Percentiles rank a stretch among this genome's conserved stretches.
Conservation (phyloP, 768 basidiomycete genomes). For the Leccinum pellstonianum region DNA sequence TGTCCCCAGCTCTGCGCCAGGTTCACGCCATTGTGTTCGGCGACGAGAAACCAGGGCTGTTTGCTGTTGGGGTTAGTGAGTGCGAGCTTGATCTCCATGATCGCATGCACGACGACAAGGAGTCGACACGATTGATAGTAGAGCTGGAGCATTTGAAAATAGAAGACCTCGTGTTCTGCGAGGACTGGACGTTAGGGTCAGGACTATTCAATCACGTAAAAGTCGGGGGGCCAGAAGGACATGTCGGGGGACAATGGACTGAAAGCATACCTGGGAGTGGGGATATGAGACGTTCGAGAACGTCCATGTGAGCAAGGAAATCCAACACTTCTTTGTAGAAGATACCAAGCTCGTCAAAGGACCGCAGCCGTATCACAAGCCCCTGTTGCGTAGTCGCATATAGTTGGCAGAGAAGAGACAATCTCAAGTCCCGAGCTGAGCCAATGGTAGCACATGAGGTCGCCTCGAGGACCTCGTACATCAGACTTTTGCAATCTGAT, state of each 20-base stretch:
- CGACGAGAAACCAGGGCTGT: constrained; percentile 33
- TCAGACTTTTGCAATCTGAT: constrained; percentile 33
- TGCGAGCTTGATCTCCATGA: constrained; percentile 25
- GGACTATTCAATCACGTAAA: constrained; percentile 10
- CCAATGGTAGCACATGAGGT: constrained; percentile 22
- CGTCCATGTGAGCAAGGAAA: constrained; percentile 35
- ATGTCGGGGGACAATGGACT: neutral
- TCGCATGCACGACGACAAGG: constrained; percentile 38
- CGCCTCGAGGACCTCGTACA: constrained; percentile 32
- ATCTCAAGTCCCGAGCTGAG: constrained; percentile 35
- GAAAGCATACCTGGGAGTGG: constrained; percentile 37
- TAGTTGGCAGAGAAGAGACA: constrained; percentile 38
- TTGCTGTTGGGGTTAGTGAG: constrained; percentile 18
- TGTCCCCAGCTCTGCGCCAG: constrained; percentile 38
- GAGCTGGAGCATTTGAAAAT: constrained; percentile 41
- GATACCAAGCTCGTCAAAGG: constrained; percentile 25
- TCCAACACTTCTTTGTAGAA: constrained; percentile 37
- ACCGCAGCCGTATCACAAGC: constrained; percentile 30
- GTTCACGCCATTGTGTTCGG: constrained; percentile 35
- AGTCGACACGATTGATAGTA: constrained; percentile 43
- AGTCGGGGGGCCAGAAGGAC: neutral
- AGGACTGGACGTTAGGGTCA: constrained; percentile 37
- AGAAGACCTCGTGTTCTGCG: constrained; percentile 41
- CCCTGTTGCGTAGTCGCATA: constrained; percentile 34
- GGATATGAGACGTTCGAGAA: constrained; percentile 35